Conservation (phyloP, 352 stramenopile genomes). For the Pythium oligandrum region DNA sequence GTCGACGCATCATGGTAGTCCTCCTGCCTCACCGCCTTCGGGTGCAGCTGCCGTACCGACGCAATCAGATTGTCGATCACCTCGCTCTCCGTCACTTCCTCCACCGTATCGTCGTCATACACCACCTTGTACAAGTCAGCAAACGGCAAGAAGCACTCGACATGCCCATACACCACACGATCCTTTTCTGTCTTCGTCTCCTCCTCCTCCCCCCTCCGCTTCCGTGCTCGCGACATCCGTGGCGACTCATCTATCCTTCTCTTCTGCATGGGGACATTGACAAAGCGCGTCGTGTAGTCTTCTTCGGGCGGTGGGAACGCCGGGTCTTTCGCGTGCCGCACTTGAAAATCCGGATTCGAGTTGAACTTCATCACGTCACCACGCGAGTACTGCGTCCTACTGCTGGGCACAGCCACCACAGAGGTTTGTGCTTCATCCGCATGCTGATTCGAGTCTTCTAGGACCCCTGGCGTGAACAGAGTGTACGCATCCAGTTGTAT, state of each 20-base stretch:
- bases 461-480: slow-evolving; percentile 42
- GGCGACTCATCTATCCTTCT: background rate
- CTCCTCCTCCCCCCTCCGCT: background rate
- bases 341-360: slow-evolving; percentile 42
- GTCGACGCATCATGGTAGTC: too few species aligned
- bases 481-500: slow-evolving; percentile 54
- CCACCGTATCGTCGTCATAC: slow-evolving; percentile 41
- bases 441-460: background rate
- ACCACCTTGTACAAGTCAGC: slow-evolving; percentile 43
- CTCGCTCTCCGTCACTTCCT: slow-evolving; percentile 46
- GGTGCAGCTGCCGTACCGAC: slow-evolving; percentile 11
- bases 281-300: slow-evolving; percentile 45
- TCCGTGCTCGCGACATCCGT: background rate
- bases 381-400: slow-evolving; percentile 29
- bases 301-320: slow-evolving; percentile 43
- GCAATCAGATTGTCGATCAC: slow-evolving; percentile 62
- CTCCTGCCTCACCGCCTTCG: too few species aligned
- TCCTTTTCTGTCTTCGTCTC: background rate
- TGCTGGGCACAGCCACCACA: slow-evolving; percentile 1
- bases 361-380: slow-evolving; percentile 64
- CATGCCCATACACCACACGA: slow-evolving; percentile 19
- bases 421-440: too few species aligned
- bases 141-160: slow-evolving; percentile 62
- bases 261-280: slow-evolving; percentile 33
- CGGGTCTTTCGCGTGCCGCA: slow-evolving; percentile 40